Base-by-base conservation (phyloP, 306 rosid species). In the Pyrus communis region DNA sequence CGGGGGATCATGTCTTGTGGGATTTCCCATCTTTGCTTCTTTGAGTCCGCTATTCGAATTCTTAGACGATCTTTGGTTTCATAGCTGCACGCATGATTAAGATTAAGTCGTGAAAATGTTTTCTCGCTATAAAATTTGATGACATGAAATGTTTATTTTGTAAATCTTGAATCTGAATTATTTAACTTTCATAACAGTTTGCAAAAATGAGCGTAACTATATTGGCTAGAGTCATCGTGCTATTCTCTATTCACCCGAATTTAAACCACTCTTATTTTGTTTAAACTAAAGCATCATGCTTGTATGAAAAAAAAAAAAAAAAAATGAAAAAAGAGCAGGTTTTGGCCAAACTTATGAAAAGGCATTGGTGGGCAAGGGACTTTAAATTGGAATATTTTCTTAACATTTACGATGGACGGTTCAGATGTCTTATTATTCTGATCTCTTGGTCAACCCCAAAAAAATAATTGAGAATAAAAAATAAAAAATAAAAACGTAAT, bases 21-120 rank as follows among this genome's bases (percentile, higher is more conserved):
- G 60, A 93, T 70, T 80, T 90, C 98, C 98, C 97, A 93, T 77
- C 97, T 83, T 79, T 79, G 76, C 3, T 78, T 55, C 3, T 69
- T 25, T 14, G 94, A 74, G 61, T 91, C 91, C 3, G 80, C 86
- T 70, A 93, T 86, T 76, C 83, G 77, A 45, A 93, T 75, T 65
- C 97, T 84, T 27, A 93, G 57, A 33, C 93, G 81, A 9, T 88
- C 87, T 67, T 79, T 69, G 12, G 73, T 81, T 75, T 93, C 93
- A 45, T 86, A 87, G 73, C 93, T 93, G 63, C 60, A 61, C 3
- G 15, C 52, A 27, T 64, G 69, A 64, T 19, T 60, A 14, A 28
- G 4, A 61, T 61, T 27, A 27, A 5, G 6, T 61, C 17, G 7
- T 25, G 35, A 25, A 19, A 61, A 25, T 23, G 3, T 25, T 25